These are phyloP conservation scores for Fusarium sambucinum DNA, from an alignment of 2,329 filamentous ascomycete genomes.

Conservation along the genomic window DNA sequence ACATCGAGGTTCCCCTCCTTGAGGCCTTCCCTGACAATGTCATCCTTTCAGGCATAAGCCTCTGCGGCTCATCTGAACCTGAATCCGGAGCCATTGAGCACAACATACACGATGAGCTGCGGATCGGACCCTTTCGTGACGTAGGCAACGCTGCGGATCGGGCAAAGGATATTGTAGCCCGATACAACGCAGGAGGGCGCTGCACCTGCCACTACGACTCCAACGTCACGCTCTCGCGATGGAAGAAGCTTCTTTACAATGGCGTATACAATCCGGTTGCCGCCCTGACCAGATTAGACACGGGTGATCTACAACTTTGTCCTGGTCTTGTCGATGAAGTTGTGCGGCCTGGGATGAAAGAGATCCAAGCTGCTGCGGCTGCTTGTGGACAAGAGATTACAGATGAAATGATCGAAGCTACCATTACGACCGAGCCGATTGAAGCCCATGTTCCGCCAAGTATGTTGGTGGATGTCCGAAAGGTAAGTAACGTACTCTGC, in stretches of 20 bases:
- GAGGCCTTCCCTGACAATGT: conserved; percentile 38
- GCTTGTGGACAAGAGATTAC: conserved; percentile 42
- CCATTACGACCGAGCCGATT: conserved; percentile 42
- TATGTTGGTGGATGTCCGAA: conserved; percentile 43
- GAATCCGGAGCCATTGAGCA: conserved; percentile 40
- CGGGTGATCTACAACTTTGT: conserved; percentile 45
- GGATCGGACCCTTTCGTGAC: conserved; percentile 41
- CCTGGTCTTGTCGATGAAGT: conserved; percentile 41
- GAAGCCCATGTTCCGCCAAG: conserved; percentile 43
- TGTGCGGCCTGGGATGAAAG: conserved; percentile 44
- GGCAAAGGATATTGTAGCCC: conserved; percentile 41
- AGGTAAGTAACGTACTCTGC: conserved; percentile 19
- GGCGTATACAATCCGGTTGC: conserved; percentile 43
- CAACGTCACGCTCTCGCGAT: conserved; percentile 43
- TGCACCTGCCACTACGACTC: conserved; percentile 38
- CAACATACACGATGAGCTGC: conserved; percentile 40
- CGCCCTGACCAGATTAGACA: conserved; percentile 39
- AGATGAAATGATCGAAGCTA: conserved; percentile 40
- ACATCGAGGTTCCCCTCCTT: conserved; percentile 41
- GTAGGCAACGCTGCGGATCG: conserved; percentile 26
- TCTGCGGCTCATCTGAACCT: conserved; percentile 46
- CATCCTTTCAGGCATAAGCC: conserved; percentile 45
- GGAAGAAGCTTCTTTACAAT: conserved; percentile 46
- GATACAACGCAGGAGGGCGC: conserved; percentile 39
- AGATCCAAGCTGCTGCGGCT: conserved; percentile 39